Percentiles rank a stretch among this genome's conserved stretches.
Conservation (phyloP, 1,284 basidiomycete genomes). For the Ceratobasidium sp. region DNA sequence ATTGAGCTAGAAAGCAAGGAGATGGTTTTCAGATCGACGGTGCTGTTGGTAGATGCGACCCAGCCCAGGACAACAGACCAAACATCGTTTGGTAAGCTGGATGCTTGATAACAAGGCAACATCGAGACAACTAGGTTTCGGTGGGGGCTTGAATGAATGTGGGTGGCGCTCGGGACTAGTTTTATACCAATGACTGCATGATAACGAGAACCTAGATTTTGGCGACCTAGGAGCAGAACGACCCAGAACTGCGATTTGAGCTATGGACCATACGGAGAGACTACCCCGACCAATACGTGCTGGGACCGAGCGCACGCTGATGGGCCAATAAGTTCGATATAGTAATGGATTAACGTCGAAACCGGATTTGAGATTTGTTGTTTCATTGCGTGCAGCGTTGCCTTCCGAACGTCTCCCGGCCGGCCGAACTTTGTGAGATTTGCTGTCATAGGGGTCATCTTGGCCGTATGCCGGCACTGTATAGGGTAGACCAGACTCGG, state of each 20-base stretch:
- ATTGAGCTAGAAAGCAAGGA: constrained; percentile 11
- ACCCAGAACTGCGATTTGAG: constrained; percentile 3
- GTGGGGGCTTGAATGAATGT: not conserved
- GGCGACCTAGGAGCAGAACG: not conserved
- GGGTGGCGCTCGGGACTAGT: not conserved
- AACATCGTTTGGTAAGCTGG: constrained; percentile 8
- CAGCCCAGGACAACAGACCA: constrained; percentile 6
- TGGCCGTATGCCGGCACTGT: not conserved
- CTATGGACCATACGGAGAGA: not conserved
- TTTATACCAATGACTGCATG: not conserved
- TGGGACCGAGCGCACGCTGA: not conserved
- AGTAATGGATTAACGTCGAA: not conserved
- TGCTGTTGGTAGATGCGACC: not conserved
- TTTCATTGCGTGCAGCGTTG: not conserved
- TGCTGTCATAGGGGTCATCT: not conserved
- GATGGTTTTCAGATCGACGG: constrained; percentile 7
- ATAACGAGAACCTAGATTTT: not conserved
- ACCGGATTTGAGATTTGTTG: constrained; percentile 4
- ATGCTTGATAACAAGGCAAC: not conserved
- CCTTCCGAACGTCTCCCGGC: not conserved
- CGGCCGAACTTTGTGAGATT: not conserved
- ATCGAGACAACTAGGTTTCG: not conserved
- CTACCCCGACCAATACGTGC: not conserved
- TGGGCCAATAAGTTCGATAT: not conserved
- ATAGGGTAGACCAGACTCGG: not conserved